A percentile compares a stretch with the other conserved stretches of the same genome.
phyloP scores from a whole-genome alignment of 257 asterid genomes.

The Cordia subcordata region DNA sequence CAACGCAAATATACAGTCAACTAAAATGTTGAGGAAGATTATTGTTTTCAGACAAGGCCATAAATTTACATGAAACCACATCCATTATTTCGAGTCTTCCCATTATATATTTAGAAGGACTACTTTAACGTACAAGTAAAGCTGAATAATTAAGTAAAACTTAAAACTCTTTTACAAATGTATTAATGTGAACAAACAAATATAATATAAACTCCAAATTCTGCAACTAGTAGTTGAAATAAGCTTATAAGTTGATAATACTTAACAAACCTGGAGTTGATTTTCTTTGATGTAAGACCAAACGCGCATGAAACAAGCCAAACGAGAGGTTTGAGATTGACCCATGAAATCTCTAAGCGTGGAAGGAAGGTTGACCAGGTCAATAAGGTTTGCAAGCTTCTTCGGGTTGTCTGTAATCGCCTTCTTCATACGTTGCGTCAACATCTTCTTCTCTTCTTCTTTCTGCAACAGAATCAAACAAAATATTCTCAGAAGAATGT shows the following conservation, averaged over 20 bases:
- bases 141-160: no score
- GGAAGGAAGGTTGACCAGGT: constrained; percentile 78
- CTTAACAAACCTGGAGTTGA: constrained; percentile 64
- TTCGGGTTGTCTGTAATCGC: constrained; percentile 67
- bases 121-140: no score
- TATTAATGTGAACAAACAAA: no score
- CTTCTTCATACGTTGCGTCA: constrained; percentile 57
- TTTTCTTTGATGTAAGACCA: constrained; percentile 87
- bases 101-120: no score
- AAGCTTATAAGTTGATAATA: background rate
- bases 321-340: constrained; percentile 86
- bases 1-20: no score
- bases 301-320: constrained; percentile 68
- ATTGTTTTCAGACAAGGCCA: no score
- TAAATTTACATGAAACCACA: no score
- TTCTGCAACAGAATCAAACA: constrained; percentile 13
- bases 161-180: no score
- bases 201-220: no score
- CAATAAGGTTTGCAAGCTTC: constrained; percentile 72
- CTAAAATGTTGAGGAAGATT: no score
- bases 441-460: constrained; percentile 34
- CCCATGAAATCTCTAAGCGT: constrained; percentile 87
- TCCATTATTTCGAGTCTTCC: no score
- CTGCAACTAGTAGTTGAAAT: no score
- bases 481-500: constrained; percentile 22